Base-by-base conservation (phyloP, 352 stramenopile genomes). In the Pythium insidiosum region DNA sequence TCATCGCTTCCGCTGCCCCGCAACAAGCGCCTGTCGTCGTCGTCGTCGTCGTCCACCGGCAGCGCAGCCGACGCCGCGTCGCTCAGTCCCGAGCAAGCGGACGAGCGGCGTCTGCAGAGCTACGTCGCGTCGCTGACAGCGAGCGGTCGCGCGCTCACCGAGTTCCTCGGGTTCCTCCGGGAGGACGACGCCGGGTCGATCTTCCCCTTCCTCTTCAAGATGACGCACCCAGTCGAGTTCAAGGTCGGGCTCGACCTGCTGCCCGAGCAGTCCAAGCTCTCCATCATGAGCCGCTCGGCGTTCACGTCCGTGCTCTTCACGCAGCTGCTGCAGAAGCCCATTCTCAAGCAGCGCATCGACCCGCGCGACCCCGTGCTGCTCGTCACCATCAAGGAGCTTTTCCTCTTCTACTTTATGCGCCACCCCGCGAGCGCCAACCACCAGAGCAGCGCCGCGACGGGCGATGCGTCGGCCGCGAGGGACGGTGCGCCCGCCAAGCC, bases 341-440 rank as follows among this genome's bases (percentile, higher is more conserved):
- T 88, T 26, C 60, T 66, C 26, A 91, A 91, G 58, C 79, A 91
- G 56, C 60, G 68, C 11, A 55, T 91, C 24, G 79, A 91, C 48
- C 63, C 80, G 29, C 79, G 79, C 39, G 79, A 64, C 47, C 77
- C 82, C 0, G 68, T 88, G 59, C 63, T 90, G 41, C 59, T 94
- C 24, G 73, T 94, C 45, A 83, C 78, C 11, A 92, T 92, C 54
- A 82, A 84, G 35, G 78, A 87, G 58, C 68, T 92, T 2, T 92
- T 81, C 48, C 47, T 94, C 3, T 87, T 94, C 41, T 90, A 89
- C 57, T 87, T 94, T 43, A 46, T 94, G 40, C 66, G 82, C 11
- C 77, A 94, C 45, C 82, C 78, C 11, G 69, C 76, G 2, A 80
- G 66, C 18, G 83, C 78, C 1, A 77, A 70, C 22, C 78, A 91